These are phyloP conservation scores for Aegilops umbellulata DNA, from an alignment of 176 grass and related monocot species.

Conservation along the genomic window DNA sequence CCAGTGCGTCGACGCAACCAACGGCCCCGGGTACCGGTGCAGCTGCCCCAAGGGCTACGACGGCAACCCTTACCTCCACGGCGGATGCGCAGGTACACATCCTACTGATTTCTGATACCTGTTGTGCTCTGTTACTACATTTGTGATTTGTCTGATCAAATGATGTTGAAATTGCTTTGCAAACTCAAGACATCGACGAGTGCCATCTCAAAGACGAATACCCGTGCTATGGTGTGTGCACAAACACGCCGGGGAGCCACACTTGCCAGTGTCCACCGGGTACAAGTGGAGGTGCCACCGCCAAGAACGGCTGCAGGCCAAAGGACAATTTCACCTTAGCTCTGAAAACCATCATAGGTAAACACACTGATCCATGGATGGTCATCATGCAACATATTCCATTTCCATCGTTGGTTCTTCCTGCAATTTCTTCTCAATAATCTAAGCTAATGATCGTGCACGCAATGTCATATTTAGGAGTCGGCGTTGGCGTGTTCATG, in stretches of 20 bases:
- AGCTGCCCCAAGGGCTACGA: conserved; percentile 41
- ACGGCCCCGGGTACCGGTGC: conserved; percentile 51
- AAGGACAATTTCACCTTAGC: conserved; percentile 51
- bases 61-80: conserved; percentile 55
- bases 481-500: conserved; percentile 42
- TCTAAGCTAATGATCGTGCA: background rate
- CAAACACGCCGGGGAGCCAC: conserved; percentile 16
- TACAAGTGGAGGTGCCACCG: background rate
- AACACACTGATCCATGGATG: no score
- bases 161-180: background rate
- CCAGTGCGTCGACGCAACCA: conserved; percentile 7
- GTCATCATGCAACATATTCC: no score
- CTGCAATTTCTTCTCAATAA: background rate
- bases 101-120: no score
- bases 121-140: no score
- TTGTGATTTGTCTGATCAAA: background rate
- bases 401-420: background rate
- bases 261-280: conserved; percentile 40
- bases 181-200: conserved; percentile 57
- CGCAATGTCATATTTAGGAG: conserved; percentile 19
- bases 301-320: conserved; percentile 19
- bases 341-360: conserved; percentile 56
- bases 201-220: conserved; percentile 6
- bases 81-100: conserved; percentile 49
- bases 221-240: conserved; percentile 45